Conservation (phyloP, 2,329 filamentous ascomycete species). For the Scleromitrula shiraiana region DNA sequence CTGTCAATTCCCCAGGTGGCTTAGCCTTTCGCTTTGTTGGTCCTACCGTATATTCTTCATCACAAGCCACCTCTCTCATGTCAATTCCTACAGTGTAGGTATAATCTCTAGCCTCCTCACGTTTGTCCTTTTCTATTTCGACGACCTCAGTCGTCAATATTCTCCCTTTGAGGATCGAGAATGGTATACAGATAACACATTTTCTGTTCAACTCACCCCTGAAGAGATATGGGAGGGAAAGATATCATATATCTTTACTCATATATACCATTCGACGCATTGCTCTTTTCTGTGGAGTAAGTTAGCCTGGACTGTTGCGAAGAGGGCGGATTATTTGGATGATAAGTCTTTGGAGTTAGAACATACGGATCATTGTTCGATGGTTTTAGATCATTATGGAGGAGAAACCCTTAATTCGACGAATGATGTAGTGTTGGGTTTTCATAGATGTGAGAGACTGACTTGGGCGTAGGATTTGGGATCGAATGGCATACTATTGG, state of each 20-base stretch:
- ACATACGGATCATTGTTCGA: constrained; percentile 2
- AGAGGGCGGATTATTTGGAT: background rate
- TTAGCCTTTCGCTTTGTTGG: too few relatives aligned
- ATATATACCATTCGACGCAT: constrained; percentile 1
- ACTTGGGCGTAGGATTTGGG: background rate
- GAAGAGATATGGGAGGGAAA: constrained; percentile 1
- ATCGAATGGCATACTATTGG: too few relatives aligned
- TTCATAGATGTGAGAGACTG: constrained; percentile 1
- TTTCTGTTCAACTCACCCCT: background rate
- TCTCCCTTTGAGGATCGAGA: background rate
- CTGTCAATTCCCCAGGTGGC: too few relatives aligned
- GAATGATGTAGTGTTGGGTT: constrained; percentile 1
- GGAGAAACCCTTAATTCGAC: background rate
- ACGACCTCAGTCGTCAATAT: background rate
- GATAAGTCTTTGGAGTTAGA: background rate
- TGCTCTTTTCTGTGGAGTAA: constrained; percentile 2
- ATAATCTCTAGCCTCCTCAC: background rate
- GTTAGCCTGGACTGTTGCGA: background rate
- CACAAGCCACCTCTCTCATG: background rate
- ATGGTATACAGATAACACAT: background rate
- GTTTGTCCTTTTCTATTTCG: background rate
- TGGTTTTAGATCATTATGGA: constrained; percentile 1
- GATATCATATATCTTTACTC: background rate
- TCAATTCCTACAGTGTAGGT: background rate
- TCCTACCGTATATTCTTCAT: too few relatives aligned